A percentile compares a stretch with the other conserved stretches of the same genome.
Conservation (phyloP, 345 rosid species). For the Noccaea bulbosa region DNA sequence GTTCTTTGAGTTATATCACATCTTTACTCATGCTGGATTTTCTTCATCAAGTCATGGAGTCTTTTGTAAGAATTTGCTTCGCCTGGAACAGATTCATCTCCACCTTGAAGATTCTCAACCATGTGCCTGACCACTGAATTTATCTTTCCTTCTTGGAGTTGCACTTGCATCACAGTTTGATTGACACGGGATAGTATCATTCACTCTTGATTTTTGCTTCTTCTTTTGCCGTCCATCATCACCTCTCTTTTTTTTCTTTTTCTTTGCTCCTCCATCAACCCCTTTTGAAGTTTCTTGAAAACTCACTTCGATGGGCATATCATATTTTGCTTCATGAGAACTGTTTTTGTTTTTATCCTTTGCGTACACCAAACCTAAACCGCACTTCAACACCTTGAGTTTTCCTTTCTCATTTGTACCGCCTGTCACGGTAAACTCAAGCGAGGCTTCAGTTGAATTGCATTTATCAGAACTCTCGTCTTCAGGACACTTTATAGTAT, state of each 20-base stretch:
- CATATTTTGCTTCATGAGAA: conserved; percentile 17
- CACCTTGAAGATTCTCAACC: not conserved
- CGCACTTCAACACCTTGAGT: conserved; percentile 30
- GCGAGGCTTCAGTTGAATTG: conserved; percentile 1
- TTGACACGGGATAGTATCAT: conserved; percentile 3
- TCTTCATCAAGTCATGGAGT: not conserved
- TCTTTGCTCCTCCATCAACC: conserved; percentile 2
- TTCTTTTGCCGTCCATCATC: not conserved
- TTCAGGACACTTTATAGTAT: not conserved
- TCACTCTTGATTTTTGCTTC: not conserved
- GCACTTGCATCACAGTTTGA: conserved; percentile 10
- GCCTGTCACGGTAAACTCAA: conserved; percentile 24
- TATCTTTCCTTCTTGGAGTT: not conserved
- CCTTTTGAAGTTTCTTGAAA: conserved; percentile 8
- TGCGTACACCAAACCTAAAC: conserved; percentile 37
- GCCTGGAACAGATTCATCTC: not conserved
- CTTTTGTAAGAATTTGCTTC: not conserved
- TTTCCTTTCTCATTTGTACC: not conserved
- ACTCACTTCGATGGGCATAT: not conserved
- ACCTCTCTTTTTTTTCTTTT: not conserved
- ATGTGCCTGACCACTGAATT: not conserved
- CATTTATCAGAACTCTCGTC: conserved; percentile 1
- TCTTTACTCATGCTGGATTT: not conserved
- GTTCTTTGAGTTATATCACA: not conserved
- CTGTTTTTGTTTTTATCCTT: conserved; percentile 18